Base-by-base conservation (phyloP, 176 grass and related monocot species). In the Aechmea fasciata region DNA sequence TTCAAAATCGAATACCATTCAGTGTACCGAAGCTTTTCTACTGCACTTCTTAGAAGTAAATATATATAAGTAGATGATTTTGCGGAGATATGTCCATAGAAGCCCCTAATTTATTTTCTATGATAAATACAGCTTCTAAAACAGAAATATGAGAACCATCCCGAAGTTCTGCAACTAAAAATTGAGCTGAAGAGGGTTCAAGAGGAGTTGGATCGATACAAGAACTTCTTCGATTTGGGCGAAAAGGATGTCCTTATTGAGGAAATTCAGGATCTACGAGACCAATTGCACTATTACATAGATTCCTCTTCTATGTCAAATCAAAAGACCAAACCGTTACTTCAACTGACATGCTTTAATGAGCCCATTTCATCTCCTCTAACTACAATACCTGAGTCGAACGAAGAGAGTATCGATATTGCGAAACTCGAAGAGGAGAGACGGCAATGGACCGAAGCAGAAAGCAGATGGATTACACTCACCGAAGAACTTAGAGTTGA, bases 211-310 rank as follows among this genome's bases (percentile, higher is more conserved):
- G 84, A 93, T 28, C 74, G 80, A 64, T 85, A 83, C 69, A 84
- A 52, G 49, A 99, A 85, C 68, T 86, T 85, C 19, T 85, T 63
- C 64, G 73, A 72, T 14, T 69, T 83, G 62, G 94, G 91, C 2
- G 90, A 99, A 71, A 85, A 86, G 75, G 90, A 93, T 18, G 69
- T 99, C 65, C 64, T 99, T 48, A 85, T 88, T 13, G 94, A 93
- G 75, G 89, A 99, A 73, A 99, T 99, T 74, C 87, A 93, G 26
- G 87, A 99, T 69, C 69, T 99, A 50, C 92, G 84, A 67, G 83
- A 70, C 71, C 94, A 99, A 69, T 77, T 99, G 65, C 87, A 88
- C 75, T 90, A 73, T 73, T 85, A 85, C 75, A 63, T 87, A 74
- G 77, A 86, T 84, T 95, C 79, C 2, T 85, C 83, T 14, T 90